Evolutionary conservation across 2,329 filamentous ascomycete genomes (phyloP), one percentile per base, ranked within the genome.

Genomic region (Apiospora koreana): DNA sequence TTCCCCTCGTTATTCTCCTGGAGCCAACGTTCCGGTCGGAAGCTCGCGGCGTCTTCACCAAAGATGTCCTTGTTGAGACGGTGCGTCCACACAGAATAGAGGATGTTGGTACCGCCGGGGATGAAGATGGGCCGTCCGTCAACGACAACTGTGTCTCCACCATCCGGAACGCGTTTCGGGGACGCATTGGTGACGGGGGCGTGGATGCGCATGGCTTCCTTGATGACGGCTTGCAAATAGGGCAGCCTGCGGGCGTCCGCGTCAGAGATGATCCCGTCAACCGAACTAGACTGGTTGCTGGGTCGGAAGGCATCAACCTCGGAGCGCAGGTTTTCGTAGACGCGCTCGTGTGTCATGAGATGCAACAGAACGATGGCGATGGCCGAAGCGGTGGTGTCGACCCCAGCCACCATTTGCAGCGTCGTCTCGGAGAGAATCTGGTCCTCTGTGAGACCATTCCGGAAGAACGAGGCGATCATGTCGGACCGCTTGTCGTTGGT

Each of bases 331-430:
- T 81, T 82, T 3, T 72, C 69, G 68, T 86, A 83, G 0, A 85
- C 81, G 1, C 78, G 79, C 0, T 85, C 85, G 16, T 82, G 82
- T 8, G 83, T 84, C 45, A 84, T 81, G 68, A 88, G 76, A 74
- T 85, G 82, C 31, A 88, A 80, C 68, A 89, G 70, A 3, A 83
- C 86, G 38, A 81, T 78, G 0, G 87, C 83, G 3, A 89, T 80
- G 0, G 83, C 81, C 1, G 83, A 85, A 0, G 87, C 84, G 0
- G 86, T 87, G 9, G 86, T 88, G 73, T 89, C 87, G 1, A 85
- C 85, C 23, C 74, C 79, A 45, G 72, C 78, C 31, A 71, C 69
- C 65, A 77, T 77, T 68, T 79, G 76, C 50, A 77, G 73, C 1
- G 74, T 71, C 1, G 77, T 70, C 38, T 77, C 79, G 70, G 86